Conservation (phyloP, 1,284 basidiomycete genomes). For the Apiotrichum siamense region DNA sequence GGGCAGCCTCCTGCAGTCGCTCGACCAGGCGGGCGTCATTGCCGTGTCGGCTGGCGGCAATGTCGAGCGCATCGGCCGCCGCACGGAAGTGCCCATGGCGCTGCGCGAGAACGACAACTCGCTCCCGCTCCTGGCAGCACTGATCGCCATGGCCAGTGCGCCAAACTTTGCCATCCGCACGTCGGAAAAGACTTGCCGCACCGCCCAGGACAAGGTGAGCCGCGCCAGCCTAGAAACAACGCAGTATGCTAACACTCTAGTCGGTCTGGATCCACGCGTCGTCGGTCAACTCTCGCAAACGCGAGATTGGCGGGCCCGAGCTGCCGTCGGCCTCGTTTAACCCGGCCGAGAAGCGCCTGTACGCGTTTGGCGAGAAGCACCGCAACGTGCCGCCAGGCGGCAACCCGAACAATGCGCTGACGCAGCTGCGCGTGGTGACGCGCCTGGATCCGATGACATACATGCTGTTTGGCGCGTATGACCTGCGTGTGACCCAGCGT, state of each 20-base stretch:
- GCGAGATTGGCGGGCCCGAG: conserved; percentile 52
- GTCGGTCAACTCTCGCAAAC: conserved; percentile 75
- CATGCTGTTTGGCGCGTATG: conserved; percentile 84
- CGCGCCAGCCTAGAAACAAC: too few species aligned
- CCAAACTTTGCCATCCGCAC: conserved; percentile 89
- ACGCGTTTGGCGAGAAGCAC: conserved; percentile 79
- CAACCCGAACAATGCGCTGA: conserved; percentile 35
- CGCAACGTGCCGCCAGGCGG: conserved; percentile 54
- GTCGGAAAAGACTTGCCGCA: conserved; percentile 68
- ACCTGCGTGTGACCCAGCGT: conserved; percentile 60
- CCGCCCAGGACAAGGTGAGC: conserved; percentile 77
- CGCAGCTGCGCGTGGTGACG: conserved; percentile 66
- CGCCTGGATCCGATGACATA: conserved; percentile 85
- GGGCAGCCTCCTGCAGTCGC: conserved; percentile 67
- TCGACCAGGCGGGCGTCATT: conserved; percentile 76
- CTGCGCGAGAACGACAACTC: conserved; percentile 71
- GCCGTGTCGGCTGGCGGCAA: conserved; percentile 64
- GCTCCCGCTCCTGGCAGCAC: conserved; percentile 71
- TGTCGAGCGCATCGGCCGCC: conserved; percentile 24
- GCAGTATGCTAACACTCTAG: too few species aligned
- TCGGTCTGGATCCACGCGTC: conserved; percentile 63
- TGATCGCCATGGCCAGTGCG: conserved; percentile 79
- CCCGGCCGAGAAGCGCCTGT: conserved; percentile 66
- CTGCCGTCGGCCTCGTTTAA: conserved; percentile 47
- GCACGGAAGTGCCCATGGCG: conserved; percentile 55